These are phyloP conservation scores for Leccinum sublutescens DNA, from an alignment of 768 basidiomycete genomes.

Conservation along the genomic window DNA sequence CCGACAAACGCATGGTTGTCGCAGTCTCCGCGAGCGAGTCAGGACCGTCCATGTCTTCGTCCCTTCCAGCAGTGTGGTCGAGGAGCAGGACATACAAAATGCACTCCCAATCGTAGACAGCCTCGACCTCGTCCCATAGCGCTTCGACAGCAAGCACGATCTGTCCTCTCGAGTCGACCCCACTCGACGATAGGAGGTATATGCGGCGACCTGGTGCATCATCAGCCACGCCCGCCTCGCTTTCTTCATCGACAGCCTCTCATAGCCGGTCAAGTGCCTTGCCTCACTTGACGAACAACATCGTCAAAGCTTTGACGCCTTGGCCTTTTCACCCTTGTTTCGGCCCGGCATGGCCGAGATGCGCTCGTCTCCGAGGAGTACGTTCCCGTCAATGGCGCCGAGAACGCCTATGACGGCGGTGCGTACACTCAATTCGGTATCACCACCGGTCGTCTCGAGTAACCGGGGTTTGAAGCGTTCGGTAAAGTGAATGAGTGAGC, in stretches of 20 bases:
- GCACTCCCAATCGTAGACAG: slow-evolving; percentile 73
- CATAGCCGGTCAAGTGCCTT: slow-evolving; percentile 19
- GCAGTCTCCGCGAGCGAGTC: slow-evolving; percentile 26
- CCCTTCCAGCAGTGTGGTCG: slow-evolving; percentile 79
- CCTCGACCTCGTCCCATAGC: slow-evolving; percentile 66
- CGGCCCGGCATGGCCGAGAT: slow-evolving; percentile 47
- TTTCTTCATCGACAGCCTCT: too few species aligned
- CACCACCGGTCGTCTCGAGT: too few species aligned
- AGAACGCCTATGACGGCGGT: too few species aligned
- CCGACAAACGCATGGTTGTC: slow-evolving; percentile 55
- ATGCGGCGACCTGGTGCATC: too few species aligned
- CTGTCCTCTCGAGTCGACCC: too few species aligned
- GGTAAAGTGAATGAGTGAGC: too few species aligned
- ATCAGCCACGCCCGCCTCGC: too few species aligned
- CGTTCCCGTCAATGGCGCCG: too few species aligned
- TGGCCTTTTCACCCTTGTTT: slow-evolving; percentile 43
- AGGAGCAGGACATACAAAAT: slow-evolving; percentile 78
- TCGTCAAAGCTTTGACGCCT: slow-evolving; percentile 68
- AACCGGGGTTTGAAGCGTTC: too few species aligned
- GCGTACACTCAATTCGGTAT: too few species aligned
- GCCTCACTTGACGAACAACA: slow-evolving; percentile 75
- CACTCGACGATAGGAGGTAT: too few species aligned
- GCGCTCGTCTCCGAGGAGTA: slow-evolving; percentile 21
- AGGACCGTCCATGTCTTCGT: slow-evolving; percentile 37
- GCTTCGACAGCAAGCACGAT: too few species aligned